Evolutionary conservation across 2,329 filamentous ascomycete species (phyloP), one percentile per base, ranked within the genome.

Genomic region (Ophiocordyceps polyrhachis-furcata): DNA sequence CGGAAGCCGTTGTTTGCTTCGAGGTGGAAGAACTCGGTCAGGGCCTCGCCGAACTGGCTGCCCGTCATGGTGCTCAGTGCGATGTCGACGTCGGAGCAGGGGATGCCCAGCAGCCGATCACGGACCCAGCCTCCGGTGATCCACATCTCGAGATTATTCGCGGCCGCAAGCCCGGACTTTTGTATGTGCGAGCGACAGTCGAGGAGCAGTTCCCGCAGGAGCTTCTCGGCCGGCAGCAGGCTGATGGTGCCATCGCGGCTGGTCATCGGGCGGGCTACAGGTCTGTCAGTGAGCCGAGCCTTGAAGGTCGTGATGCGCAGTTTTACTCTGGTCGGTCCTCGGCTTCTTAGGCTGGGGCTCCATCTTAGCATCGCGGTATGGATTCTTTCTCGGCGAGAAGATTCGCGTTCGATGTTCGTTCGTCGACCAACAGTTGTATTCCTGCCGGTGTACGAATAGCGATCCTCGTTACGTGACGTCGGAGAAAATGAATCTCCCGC

Each of bases 51-150:
- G 56, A 91, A 91, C 13, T 76, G 67, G 53, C 79, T 78, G 44
- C 85, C 85, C 0, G 84, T 91, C 82, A 91, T 86, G 51, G 72
- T 73, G 64, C 87, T 88, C 66, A 93, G 85, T 44, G 83, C 83
- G 8, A 85, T 79, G 58, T 93, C 85, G 50, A 93, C 88, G 57
- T 93, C 85, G 56, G 88, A 72, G 55, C 81, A 86, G 47, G 70
- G 70, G 13, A 78, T 69, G 19, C 77, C 76, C 4, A 91, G 71
- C 2, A 91, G 71, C 63, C 85, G 88, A 65, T 93, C 85, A 38
- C 85, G 79, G 12, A 91, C 84, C 85, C 85, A 93, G 23, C 85
- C 85, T 47, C 85, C 85, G 0, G 85, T 85, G 73, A 83, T 89
- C 43, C 84, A 79, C 41, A 91, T 67, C 17, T 79, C 67, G 14